Conservation (phyloP, 495 filamentous ascomycete genomes). For the Xylaria bambusicola region DNA sequence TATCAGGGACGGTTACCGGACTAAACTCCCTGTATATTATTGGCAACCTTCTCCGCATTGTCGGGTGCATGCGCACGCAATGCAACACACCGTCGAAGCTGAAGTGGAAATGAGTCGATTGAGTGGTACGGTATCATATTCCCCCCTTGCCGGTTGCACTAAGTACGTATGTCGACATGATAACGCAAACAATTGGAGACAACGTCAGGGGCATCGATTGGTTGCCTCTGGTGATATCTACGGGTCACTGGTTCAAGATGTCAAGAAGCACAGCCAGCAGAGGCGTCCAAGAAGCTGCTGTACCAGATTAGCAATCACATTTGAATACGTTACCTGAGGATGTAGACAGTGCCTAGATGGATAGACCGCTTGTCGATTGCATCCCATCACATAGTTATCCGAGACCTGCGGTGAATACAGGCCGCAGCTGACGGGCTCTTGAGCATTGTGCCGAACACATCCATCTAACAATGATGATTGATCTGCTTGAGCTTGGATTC, state of each 20-base stretch:
- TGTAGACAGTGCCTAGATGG: too few relatives aligned
- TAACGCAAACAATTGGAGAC: not conserved
- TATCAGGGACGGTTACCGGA: not conserved
- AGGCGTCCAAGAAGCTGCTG: not conserved
- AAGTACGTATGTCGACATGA: not conserved
- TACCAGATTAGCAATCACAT: not conserved
- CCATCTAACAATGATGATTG: too few relatives aligned
- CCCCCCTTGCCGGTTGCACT: not conserved
- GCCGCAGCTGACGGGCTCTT: too few relatives aligned
- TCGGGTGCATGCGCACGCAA: not conserved
- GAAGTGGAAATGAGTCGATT: not conserved
- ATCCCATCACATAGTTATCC: too few relatives aligned
- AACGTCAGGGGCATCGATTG: not conserved
- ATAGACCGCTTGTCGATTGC: too few relatives aligned
- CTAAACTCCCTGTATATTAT: not conserved
- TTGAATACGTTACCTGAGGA: not conserved
- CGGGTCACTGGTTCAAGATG: not conserved
- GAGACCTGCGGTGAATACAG: too few relatives aligned
- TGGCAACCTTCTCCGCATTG: conserved; percentile 4
- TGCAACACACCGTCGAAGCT: not conserved
- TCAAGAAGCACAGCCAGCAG: not conserved
- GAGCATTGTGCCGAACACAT: too few relatives aligned
- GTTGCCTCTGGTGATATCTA: too few relatives aligned
- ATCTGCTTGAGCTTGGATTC: too few relatives aligned
- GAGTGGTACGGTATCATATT: not conserved